Base-by-base conservation (phyloP, 192 early-diverging fungal species). In the Linderina pennispora region DNA sequence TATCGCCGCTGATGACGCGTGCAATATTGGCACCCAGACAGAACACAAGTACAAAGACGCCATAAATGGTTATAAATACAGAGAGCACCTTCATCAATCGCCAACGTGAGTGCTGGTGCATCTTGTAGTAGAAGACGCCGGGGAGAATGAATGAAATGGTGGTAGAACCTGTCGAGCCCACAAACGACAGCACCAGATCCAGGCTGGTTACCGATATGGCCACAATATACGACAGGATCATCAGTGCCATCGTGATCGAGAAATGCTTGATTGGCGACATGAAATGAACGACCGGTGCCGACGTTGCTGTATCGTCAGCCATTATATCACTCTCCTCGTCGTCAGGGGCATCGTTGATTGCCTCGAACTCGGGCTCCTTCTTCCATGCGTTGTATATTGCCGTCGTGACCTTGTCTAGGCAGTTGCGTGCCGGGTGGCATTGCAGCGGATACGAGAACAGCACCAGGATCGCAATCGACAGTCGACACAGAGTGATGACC, bases 71-170 rank as follows among this genome's bases (percentile, higher is more conserved):
- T 25, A 98, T 36, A 20, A 56, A 52, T 3, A 86, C 69, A 4
- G 90, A 76, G 13, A 75, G 44, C 6, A 86, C 52, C 53, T 89
- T 89, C 62, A 78, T 77, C 8, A 48, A 26, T 14, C 73, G 70
- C 86, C 86, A 90, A 5, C 74, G 67, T 23, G 73, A 55, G 38
- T 74, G 49, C 42, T 75, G 56, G 43, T 86, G 82, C 34, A 94
- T 48, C 66, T 89, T 92, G 73, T 83, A 92, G 72, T 96, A 98
- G 48, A 96, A 91, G 9, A 88, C 32, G 3, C 92, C 90, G 0
- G 96, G 96, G 15, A 99, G 69, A 46, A 99, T 99, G 61, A 97
- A 97, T 37, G 91, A 92, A 31, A 99, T 91, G 23, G 84, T 85
- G 0, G 94, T 97, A 2, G 90, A 93, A 11, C 97, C 97, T 0